These are phyloP conservation scores for Eucalyptus curtisii DNA, from an alignment of 345 rosid genomes.

Conservation along the genomic window DNA sequence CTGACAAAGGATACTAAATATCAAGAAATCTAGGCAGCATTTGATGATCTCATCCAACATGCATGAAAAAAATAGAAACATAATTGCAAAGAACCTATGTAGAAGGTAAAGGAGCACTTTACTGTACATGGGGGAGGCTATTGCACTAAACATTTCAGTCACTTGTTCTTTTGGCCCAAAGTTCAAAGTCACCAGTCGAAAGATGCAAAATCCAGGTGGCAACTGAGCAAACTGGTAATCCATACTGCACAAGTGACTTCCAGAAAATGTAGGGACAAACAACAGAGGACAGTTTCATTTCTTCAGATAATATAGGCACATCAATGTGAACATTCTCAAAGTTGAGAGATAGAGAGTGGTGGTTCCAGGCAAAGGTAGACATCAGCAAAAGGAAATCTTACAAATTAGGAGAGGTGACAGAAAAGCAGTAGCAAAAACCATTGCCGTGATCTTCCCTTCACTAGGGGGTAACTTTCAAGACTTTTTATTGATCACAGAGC, in stretches of 20 bases:
- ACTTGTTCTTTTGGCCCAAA: neutral
- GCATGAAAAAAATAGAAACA: neutral
- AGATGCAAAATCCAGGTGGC: neutral
- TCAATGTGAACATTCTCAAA: neutral
- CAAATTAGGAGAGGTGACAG: neutral
- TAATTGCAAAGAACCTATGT: neutral
- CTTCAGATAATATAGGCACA: neutral
- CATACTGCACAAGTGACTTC: neutral
- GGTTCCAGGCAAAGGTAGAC: neutral
- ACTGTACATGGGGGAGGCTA: neutral
- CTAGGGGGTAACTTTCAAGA: neutral
- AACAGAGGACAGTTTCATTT: neutral
- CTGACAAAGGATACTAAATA: neutral
- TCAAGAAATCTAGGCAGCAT: neutral
- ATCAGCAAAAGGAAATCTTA: neutral
- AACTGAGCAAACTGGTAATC: neutral
- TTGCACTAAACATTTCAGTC: neutral
- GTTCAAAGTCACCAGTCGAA: neutral
- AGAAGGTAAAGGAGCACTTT: neutral
- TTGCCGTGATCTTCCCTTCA: neutral
- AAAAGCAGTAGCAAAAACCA: neutral
- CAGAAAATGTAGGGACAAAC: neutral
- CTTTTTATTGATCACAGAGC: neutral
- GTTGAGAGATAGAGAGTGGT: neutral
- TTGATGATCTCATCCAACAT: neutral